Base-by-base conservation (phyloP, 78 protist genomes). In the Chrysochromulina parva region DNA sequence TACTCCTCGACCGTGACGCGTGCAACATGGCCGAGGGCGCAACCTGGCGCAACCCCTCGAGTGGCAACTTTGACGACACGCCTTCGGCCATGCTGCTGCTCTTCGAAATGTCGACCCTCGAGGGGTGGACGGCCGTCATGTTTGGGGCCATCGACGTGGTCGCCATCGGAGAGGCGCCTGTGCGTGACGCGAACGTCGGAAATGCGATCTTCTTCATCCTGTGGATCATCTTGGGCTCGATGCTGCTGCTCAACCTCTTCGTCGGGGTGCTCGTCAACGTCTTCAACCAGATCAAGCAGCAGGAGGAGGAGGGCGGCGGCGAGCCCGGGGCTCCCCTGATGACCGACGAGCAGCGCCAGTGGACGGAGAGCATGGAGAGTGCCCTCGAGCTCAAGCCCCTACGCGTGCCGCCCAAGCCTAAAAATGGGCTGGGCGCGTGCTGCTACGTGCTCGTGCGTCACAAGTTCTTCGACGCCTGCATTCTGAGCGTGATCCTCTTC, bases 81-180 rank as follows among this genome's bases (percentile, higher is more conserved):
- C 38, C 38, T 1, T 14, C n/a, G 11, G 73, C 73, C 7, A 24
- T 38, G 73, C 73, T 66, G 26, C 38, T 66, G 38, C 38, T 66
- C 19, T 24, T 66, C 38, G 73, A 66, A 19, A 13, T 14, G 24
- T 24, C 73, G 38, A 1, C 17, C 11, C 73, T 66, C 73, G 93
- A 91, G 73, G 26, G 59, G 19, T 91, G 93, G 93, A 28, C 66
- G 28, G 26, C 20, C 69, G 16, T 66, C 47, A 24, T 91, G 90
- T 84, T 22, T 73, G 59, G 59, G n/a, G 57, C 47, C 6, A 84
- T 84, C 53, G 93, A 91, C 73, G 89, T 82, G 17, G 3, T 20
- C 59, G 85, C 24, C 38, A 10, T 17, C 59, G 54, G 24, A 1
- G 59, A 1, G 53, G 85, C 85, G 54, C 85, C 85, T 5, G 24